Evolutionary conservation across 73 alveolate genomes (phyloP), one percentile per base, ranked within the genome.

Genomic region (Tetrahymena malaccensis): DNA sequence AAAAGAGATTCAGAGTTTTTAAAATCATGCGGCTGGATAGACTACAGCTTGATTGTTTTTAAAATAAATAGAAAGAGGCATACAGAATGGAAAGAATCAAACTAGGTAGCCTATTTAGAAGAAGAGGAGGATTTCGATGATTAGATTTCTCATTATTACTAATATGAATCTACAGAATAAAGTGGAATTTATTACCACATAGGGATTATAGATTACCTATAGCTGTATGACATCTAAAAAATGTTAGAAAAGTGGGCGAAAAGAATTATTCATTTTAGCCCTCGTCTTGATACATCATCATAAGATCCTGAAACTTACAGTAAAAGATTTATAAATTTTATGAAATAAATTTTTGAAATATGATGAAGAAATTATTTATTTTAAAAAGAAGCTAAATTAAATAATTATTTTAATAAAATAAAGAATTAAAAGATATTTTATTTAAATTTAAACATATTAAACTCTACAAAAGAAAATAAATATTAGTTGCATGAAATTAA

Each of bases 121-220:
- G 85, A 85, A 34, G 94, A 89, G 55, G 97, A 95, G 13, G 43
- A 94, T 38, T 38, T 85, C 16, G 43, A 50, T 16, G 58, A 85
- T 85, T 93, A 16, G 19, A 27, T 89, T 34, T 85, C 95, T 12
- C 43, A 94, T 33, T 83, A 84, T 12, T 13, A 84, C n/a, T 33
- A 43, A 33, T 37, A 34, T 31, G 93, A 50, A 35, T 95, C 84
- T 95, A 34, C 50, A 55, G 97, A 95, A 19, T 94, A 95, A 85
- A 43, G 43, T 22, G 94, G 97, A 22, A 85, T 50, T 85, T 43
- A 89, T 55, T 95, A 95, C 89, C 97, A 95, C 40, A 50, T 95
- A 33, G 97, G 97, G 43, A 95, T 95, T 27, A 95, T 95, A 11
- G 97, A 95, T 95, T 95, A 95, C 55, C 93, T 95, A 57, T 93